phyloP scores from a whole-genome alignment of 805 yeast genomes.

The Starmerella apis region DNA sequence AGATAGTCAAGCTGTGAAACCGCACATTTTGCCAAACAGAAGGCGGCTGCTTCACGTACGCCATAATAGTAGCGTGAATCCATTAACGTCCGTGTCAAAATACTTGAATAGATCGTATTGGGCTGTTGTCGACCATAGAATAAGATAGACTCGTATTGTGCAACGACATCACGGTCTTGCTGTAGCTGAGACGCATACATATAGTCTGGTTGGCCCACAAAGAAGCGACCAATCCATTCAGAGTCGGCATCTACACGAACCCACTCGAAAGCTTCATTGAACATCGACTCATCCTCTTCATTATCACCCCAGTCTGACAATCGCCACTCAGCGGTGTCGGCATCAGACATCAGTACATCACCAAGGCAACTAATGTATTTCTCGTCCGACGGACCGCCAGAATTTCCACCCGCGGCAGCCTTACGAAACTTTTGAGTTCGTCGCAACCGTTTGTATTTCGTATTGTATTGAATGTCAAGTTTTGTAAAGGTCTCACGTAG shows the following conservation, averaged over 20 bases:
- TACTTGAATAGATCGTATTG: constrained; percentile 56
- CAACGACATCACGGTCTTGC: constrained; percentile 92
- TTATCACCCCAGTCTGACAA: constrained; percentile 60
- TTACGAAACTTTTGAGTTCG: constrained; percentile 41
- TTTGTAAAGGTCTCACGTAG: constrained; percentile 75
- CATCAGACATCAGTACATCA: constrained; percentile 53
- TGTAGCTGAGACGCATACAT: constrained; percentile 91
- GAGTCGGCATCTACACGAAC: constrained; percentile 93
- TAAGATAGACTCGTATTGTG: constrained; percentile 74
- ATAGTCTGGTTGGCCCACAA: constrained; percentile 81
- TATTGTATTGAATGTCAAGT: constrained; percentile 87
- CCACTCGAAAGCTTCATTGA: constrained; percentile 93
- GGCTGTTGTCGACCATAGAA: constrained; percentile 66
- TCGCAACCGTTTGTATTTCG: constrained; percentile 76
- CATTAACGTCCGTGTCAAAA: constrained; percentile 66
- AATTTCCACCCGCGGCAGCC: constrained; percentile 26
- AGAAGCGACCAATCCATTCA: constrained; percentile 84
- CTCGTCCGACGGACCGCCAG: constrained; percentile 30
- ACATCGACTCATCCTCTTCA: constrained; percentile 58
- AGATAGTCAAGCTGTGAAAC: constrained; percentile 49
- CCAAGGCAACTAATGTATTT: constrained; percentile 55
- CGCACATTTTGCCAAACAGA: constrained; percentile 61
- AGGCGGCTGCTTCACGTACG: constrained; percentile 75
- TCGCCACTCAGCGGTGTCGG: constrained; percentile 61
- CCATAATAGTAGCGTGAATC: constrained; percentile 84